Percentiles rank a stretch among this genome's conserved stretches.
These are phyloP conservation scores for Tolypocladium pustulatum DNA, from an alignment of 2,329 filamentous ascomycete species.

Conservation along the genomic window DNA sequence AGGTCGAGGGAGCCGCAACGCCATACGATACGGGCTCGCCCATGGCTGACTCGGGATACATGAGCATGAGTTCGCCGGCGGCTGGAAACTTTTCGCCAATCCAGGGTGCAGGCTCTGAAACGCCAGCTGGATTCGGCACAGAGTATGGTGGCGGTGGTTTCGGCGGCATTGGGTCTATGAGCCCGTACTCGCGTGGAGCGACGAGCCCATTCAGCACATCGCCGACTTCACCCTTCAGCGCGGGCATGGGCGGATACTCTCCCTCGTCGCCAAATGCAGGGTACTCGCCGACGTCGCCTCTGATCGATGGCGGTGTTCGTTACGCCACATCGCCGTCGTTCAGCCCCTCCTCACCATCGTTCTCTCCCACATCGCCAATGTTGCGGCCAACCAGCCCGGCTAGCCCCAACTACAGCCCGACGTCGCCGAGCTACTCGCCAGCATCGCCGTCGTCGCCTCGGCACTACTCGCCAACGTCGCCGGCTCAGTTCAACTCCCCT, in stretches of 20 bases:
- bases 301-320: constrained; percentile 41
- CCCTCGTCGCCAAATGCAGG: constrained; percentile 63
- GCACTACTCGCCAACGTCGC: constrained; percentile 61
- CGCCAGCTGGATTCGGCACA: constrained; percentile 53
- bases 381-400: constrained; percentile 43
- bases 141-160: constrained; percentile 46
- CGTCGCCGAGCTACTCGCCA: constrained; percentile 55
- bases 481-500: constrained; percentile 61
- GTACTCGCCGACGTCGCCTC: constrained; percentile 69
- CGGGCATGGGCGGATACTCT: constrained; percentile 53
- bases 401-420: constrained; percentile 54
- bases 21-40: constrained; percentile 87
- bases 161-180: constrained; percentile 40
- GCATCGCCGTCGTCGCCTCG: constrained; percentile 46
- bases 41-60: constrained; percentile 59
- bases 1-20: constrained; percentile 75
- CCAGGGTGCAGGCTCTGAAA: constrained; percentile 62
- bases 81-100: constrained; percentile 67
- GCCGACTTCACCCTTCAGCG: constrained; percentile 51
- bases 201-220: constrained; percentile 71
- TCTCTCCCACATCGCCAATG: constrained; percentile 52
- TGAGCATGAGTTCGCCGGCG: constrained; percentile 52
- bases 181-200: constrained; percentile 52
- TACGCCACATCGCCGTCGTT: constrained; percentile 52
- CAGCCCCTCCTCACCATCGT: constrained; percentile 52